phyloP scores from a whole-genome alignment of 371 early-diverging fungal genomes.

The Rhizopus arrhizus region DNA sequence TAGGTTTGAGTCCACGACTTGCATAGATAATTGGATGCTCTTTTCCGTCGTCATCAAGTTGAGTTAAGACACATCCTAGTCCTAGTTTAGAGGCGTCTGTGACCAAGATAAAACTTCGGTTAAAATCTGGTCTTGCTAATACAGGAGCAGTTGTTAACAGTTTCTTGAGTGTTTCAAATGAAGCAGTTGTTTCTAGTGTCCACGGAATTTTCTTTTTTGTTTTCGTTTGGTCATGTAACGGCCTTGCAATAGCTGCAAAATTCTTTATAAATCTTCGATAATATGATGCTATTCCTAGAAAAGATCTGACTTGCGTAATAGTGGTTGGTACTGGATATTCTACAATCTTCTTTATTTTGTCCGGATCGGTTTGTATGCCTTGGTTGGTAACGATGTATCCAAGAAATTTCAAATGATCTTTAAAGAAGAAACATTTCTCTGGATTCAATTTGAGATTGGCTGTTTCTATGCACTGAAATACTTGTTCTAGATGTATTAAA shows the following conservation, averaged over 20 bases:
- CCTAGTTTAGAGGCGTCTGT: constrained; percentile 3
- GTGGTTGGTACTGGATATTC: constrained; percentile 33
- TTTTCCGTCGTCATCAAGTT: constrained; percentile 3
- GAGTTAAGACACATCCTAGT: not conserved
- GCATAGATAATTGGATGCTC: constrained; percentile 10
- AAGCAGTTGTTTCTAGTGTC: constrained; percentile 11
- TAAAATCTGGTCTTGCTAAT: not conserved
- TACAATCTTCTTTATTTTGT: constrained; percentile 29
- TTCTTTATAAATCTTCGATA: constrained; percentile 37
- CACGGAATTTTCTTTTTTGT: constrained; percentile 20
- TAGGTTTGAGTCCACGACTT: not conserved
- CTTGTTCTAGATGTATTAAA: not conserved
- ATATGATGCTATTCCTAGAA: constrained; percentile 33
- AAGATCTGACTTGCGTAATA: constrained; percentile 50
- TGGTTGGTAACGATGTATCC: constrained; percentile 35
- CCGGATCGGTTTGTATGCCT: constrained; percentile 30
- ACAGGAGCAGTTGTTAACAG: constrained; percentile 5
- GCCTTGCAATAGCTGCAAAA: constrained; percentile 36
- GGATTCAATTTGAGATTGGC: constrained; percentile 37
- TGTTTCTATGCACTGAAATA: constrained; percentile 3
- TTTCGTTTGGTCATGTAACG: constrained; percentile 39
- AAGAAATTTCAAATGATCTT: constrained; percentile 33
- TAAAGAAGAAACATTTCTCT: constrained; percentile 53
- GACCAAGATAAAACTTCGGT: constrained; percentile 17
- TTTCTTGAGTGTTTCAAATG: constrained; percentile 29